Evolutionary conservation across 441 rosid genomes (phyloP), one percentile per base, ranked within the genome.

Genomic region (Pelargonium fulgidum): DNA sequence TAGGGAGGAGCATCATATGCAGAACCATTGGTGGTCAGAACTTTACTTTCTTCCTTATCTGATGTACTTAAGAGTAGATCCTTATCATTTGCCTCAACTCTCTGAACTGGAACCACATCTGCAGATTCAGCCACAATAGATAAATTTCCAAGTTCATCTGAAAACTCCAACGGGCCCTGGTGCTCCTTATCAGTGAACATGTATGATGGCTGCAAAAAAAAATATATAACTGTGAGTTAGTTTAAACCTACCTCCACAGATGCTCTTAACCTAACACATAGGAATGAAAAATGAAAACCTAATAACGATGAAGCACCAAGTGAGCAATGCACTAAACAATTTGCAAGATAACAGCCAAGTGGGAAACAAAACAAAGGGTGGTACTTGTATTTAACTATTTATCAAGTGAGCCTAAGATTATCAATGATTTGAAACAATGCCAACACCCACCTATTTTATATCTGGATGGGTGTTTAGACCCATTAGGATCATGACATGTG

Each of bases 101-200:
- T 86, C 70, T 82, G 86, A 44, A 76, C 88, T 67, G 89, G 88
- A 78, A 81, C 83, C 48, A 80, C 85, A 61, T 76, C 81, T 58
- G 82, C 83, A 63, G 87, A 68, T 75, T 88, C 99, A 69, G 85
- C 87, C 59, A 79, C 89, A 68, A 90, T 82, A 69, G 97, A 68
- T 67, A 86, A 65, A 82, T 77, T 81, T 61, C 90, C 89, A 67
- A 86, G 76, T 71, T 92, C 99, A 20, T 92, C 97, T 10, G 92
- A 87, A 78, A 90, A 90, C 86, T 90, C 97, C 76, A 88, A 90
- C 65, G 94, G 93, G 50, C 94, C 99, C 62, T 92, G 85, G 72
- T 90, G 96, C 80, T 92, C 97, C 79, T 87, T 87, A 77, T 91
- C 97, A 0, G 96, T 94, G 83, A 94, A 94, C 96, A 94, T 91